Percentiles rank a stretch among this genome's conserved stretches.
phyloP scores from a whole-genome alignment of 345 rosid species.

The Gynandropsis gynandra region DNA sequence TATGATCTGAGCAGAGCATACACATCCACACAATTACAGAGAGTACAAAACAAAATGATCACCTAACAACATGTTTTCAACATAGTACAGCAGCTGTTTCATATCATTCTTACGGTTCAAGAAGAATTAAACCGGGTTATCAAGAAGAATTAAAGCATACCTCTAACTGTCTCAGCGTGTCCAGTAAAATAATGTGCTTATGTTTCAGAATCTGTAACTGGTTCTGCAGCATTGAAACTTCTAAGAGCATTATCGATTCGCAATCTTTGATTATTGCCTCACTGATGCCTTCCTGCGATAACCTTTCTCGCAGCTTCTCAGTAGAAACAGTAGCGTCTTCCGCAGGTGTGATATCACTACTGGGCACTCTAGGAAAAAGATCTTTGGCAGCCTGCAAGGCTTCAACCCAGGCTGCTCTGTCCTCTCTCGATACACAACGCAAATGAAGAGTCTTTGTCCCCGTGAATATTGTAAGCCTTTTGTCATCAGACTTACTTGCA shows the following conservation, averaged over 20 bases:
- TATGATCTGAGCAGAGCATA: background rate
- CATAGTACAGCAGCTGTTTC: too few relatives aligned
- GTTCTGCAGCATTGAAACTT: conserved; percentile 66
- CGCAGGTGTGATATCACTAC: conserved; percentile 57
- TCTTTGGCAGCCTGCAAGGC: conserved; percentile 79
- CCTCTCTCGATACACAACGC: conserved; percentile 66
- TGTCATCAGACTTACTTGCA: conserved; percentile 93
- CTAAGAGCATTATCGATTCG: conserved; percentile 77
- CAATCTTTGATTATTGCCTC: conserved; percentile 71
- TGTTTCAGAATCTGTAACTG: conserved; percentile 54
- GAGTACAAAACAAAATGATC: too few relatives aligned
- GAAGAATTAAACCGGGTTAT: conserved; percentile 3
- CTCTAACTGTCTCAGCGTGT: conserved; percentile 85
- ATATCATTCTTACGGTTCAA: too few relatives aligned
- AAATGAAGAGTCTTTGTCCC: conserved; percentile 98
- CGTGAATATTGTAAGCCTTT: conserved; percentile 84
- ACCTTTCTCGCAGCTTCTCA: conserved; percentile 66
- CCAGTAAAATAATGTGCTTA: conserved; percentile 64
- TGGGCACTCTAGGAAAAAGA: conserved; percentile 63
- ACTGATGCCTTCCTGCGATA: conserved; percentile 68
- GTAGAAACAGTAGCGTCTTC: conserved; percentile 78
- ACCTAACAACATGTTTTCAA: too few relatives aligned
- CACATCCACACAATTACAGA: conserved; percentile 1
- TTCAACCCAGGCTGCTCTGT: conserved; percentile 81
- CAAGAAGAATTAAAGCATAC: conserved; percentile 31